Base-by-base conservation (phyloP, 2,329 filamentous ascomycete genomes). In the Scedosporium boydii region DNA sequence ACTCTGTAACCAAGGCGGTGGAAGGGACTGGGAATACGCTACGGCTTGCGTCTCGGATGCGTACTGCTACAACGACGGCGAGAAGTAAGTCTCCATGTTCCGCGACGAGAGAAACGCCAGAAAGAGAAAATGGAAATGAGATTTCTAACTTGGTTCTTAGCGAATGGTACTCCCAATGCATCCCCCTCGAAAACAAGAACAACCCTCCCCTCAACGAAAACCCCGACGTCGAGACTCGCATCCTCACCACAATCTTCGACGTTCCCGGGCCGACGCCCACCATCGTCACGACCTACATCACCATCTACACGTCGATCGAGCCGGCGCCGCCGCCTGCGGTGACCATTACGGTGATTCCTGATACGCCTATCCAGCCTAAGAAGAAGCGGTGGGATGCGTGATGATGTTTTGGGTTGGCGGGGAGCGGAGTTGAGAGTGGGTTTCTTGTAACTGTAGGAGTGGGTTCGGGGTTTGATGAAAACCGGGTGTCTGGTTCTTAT, bases 1-100 rank as follows among this genome's bases (percentile, higher is more conserved):
- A n/a, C 16, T 62, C n/a, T 38, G 38, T 9, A 21, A 27, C 7
- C 26, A 16, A 62, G 60, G 60, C n/a, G 61, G 61, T 23, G 61
- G 61, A 12, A 10, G 38, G 38, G 42, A 62, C 29, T 62, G 61
- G 61, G 51, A 58, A 18, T 58, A 58, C n/a, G 61, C 61, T n/a
- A 62, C 56, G 9, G 61, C 55, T 16, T 62, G 61, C 34, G 55
- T 56, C 7, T 4, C 16, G 10, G 56, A 53, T 23, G 38, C 61
- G 3, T 42, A 51, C 61, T 62, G 61, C 56, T 62, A 62, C 61
- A 62, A 62, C 55, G 61, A 62, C 61, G 61, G 61, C 44, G 59
- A 60, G 44, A 62, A 62, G 61, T 62, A 42, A 44, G 61, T 53
- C 18, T 6, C 29, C 16, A 3, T 21, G n/a, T 18, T 10, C 48